A percentile compares a stretch with the other conserved stretches of the same genome.
phyloP scores from a whole-genome alignment of 1,284 basidiomycete genomes.

The Quambalaria eucalypti region DNA sequence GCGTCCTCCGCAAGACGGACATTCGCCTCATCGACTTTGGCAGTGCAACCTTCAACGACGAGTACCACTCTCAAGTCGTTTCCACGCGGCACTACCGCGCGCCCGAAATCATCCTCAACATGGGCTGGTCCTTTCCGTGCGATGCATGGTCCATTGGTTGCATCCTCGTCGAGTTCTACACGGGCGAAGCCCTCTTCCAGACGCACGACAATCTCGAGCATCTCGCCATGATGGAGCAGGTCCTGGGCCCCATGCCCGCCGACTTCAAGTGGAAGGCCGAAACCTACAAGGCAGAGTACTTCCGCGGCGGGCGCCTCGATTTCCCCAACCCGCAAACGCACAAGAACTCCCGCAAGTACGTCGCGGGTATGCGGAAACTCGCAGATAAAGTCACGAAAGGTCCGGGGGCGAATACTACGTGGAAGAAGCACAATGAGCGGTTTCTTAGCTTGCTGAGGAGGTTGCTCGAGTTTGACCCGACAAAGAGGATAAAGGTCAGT shows the following conservation, averaged over 20 bases:
- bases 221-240: constrained; percentile 99
- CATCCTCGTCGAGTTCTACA: constrained; percentile 97
- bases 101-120: constrained; percentile 85
- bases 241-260: constrained; percentile 92
- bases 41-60: constrained; percentile 92
- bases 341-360: constrained; percentile 85
- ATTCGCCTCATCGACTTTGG: constrained; percentile 98
- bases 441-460: constrained; percentile 80
- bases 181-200: constrained; percentile 93
- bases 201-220: constrained; percentile 98
- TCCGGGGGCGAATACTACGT: constrained; percentile 12
- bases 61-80: constrained; percentile 96
- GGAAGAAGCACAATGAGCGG: constrained; percentile 55
- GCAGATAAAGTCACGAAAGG: constrained; percentile 68
- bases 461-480: constrained; percentile 83
- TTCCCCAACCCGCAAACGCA: constrained; percentile 81
- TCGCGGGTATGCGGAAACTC: constrained; percentile 71
- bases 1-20: constrained; percentile 72
- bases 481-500: constrained; percentile 50
- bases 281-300: constrained; percentile 75
- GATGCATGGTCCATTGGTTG: constrained; percentile 98
- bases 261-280: constrained; percentile 57
- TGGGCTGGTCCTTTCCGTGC: constrained; percentile 97
- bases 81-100: constrained; percentile 97
- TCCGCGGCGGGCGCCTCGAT: constrained; percentile 74